Evolutionary conservation across 1,284 basidiomycete species (phyloP), one percentile per base, ranked within the genome.

Genomic region (Quambalaria eucalypti): DNA sequence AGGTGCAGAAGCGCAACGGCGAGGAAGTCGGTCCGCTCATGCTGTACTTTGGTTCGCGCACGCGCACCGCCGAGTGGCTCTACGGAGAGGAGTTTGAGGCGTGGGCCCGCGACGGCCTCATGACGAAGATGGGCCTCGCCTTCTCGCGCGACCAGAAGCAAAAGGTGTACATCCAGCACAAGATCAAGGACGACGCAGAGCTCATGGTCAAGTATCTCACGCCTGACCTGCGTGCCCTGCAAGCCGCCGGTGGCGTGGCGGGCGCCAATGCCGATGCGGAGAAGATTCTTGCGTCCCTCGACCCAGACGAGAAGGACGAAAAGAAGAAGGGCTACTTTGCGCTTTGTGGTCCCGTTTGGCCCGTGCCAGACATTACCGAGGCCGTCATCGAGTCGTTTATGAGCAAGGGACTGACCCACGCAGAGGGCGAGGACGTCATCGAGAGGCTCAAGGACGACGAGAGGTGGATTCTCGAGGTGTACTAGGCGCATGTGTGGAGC

Each of bases 1-100:
- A 90, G 5, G 84, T 82, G 82, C 86, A 92, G 66, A 81, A 82
- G 40, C 77, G 83, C 21, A 84, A 88, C 76, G 87, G 87, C 50
- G 78, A 87, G 67, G 81, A 87, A 54, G 84, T 92, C 55, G 93
- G 93, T 0, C 90, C 91, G 1, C 83, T 90, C 28, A 86, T 95
- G 76, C 97, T 98, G 81, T 98, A 96, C 82, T 98, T 98, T 77
- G 93, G 93, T 61, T 93, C 93, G 58, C 88, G 95, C 55, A 87
- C 96, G 78, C 87, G 88, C 72, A 85, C 87, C 33, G 84, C 90
- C 71, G 93, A 98, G 77, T 98, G 91, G 77, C 85, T 98, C 23
- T 98, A 98, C 77, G 91, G 90, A 51, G 89, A 91, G 73, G 89
- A 91, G 78, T 53, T 82, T 62, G 80, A 82, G 71, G 81, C 81